Evolutionary conservation across 2,329 filamentous ascomycete species (phyloP), one percentile per base, ranked within the genome.

Genomic region (Epichloe amarillans): DNA sequence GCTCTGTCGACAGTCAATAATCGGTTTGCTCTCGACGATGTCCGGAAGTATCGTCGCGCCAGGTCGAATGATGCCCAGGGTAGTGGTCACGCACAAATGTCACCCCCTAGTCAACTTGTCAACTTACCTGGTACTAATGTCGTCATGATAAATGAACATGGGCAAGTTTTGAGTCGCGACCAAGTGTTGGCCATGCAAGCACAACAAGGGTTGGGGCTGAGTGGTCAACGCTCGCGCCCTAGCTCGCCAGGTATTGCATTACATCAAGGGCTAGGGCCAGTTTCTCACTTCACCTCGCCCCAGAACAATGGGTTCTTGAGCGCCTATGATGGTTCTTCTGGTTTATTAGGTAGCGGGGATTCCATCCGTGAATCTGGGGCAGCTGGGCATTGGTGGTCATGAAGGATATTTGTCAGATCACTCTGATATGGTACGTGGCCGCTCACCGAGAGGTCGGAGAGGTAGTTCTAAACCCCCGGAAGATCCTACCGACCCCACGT

Each of bases 401-500:
- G 89, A 94, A 66, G 89, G 88, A 42, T 96, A 97, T 66, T 73
- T 95, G 48, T 95, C 91, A 26, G 93, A 97, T 63, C 88, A 95
- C 63, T 94, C 88, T 41, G 91, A 96, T 58, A 86, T 96, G 68
- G 79, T 81, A 51, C 86, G 93, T 55, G 93, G 93, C 47, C 83
- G 93, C 51, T 97, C 91, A 53, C 93, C 93, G 52, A 83, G 93
- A 60, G 93, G 93, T 60, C 83, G 93, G 56, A 80, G 93, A 58
- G 93, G 93, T 57, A 96, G 85, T 74, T 95, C 88, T 42, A 98
- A 97, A 77, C 93, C 93, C 93, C 93, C 93, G 45, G 93, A 98
- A 74, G 93, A 98, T 62, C 93, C 93, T 4, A 97, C 91, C 19
- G 93, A 98, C 67, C 85, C 86, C 15, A 82, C 77, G 41, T 78